Conservation (phyloP, 2,329 filamentous ascomycete species). For the Pyrenochaeta sp. region DNA sequence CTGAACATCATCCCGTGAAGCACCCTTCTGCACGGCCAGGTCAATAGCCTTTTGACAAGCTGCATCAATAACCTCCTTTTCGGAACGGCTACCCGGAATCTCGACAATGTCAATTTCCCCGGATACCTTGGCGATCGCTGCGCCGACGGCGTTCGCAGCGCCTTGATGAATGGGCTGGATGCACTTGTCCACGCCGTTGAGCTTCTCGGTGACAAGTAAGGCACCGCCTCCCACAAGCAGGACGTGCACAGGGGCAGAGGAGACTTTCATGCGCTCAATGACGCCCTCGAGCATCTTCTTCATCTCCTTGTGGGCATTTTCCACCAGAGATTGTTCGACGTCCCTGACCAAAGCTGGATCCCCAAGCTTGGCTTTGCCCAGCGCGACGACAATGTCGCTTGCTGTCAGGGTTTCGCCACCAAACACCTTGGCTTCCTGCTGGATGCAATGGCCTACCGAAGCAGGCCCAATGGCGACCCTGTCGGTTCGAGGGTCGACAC, state of each 20-base stretch:
- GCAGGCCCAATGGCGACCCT: slow-evolving; percentile 60
- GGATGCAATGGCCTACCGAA: slow-evolving; percentile 63
- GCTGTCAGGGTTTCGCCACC: slow-evolving; percentile 63
- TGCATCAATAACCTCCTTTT: slow-evolving; percentile 1
- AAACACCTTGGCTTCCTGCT: slow-evolving; percentile 60
- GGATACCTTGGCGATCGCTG: slow-evolving; percentile 65
- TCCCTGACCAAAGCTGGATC: slow-evolving; percentile 6
- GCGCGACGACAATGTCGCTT: slow-evolving; percentile 50
- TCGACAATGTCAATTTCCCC: slow-evolving; percentile 62
- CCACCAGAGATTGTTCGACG: background rate
- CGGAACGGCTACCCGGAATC: slow-evolving; percentile 49
- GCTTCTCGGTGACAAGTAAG: slow-evolving; percentile 58
- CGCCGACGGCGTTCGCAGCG: slow-evolving; percentile 68
- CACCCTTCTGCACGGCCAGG: slow-evolving; percentile 1
- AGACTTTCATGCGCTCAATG: slow-evolving; percentile 66
- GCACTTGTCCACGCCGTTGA: slow-evolving; percentile 61
- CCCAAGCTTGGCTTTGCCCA: slow-evolving; percentile 33
- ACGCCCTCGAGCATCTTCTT: slow-evolving; percentile 60
- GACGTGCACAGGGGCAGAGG: slow-evolving; percentile 60
- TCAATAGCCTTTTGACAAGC: slow-evolving; percentile 2
- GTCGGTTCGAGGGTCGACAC: slow-evolving; percentile 19
- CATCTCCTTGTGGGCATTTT: slow-evolving; percentile 42
- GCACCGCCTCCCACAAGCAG: slow-evolving; percentile 68
- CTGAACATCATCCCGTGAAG: background rate
- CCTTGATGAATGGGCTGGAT: slow-evolving; percentile 63